Base-by-base conservation (phyloP, 441 rosid species). In the Daphne laureola region DNA sequence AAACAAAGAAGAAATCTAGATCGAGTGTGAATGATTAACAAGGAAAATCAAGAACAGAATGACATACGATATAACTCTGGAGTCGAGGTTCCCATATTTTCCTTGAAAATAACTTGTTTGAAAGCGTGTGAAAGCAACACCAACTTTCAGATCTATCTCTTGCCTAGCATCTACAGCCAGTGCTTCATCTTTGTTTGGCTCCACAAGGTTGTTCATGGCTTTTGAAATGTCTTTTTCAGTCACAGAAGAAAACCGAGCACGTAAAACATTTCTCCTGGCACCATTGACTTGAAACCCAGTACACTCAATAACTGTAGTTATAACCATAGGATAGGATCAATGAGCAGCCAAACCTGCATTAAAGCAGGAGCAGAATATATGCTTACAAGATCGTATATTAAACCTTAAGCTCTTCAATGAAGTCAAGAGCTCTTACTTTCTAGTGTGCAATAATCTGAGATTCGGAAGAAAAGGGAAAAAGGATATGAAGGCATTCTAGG, bases 81-180 rank as follows among this genome's bases (percentile, higher is more conserved):
- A 75, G 75, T 91, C 98, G 26, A 88, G 95, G 73, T 73, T 82
- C 69, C 93, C 96, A 75, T 91, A 91, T 81, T 84, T 88, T 44
- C 93, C 98, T 61, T 91, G 98, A 70, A 91, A 91, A 75, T 67
- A 87, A 78, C 75, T 75, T 58, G 98, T 91, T 65, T 91, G 96
- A 66, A 79, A 91, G 49, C 98, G 80, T 2, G 98, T 87, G 75
- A 91, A 91, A 59, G 98, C 90, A 49, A 91, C 96, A 15, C 98
- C 98, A 56, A 91, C 98, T 91, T 91, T 91, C 72, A 91, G 76
- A 79, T 91, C 98, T 69, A 91, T 91, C 82, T 91, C 96, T 71
- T 86, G 98, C 15, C 98, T 89, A 63, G 96, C 98, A 81, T 91
- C 98, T 46, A 88, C 98, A 58, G 98, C 89, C 67, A 88, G 66